These are phyloP conservation scores for Ilex asprella DNA, from an alignment of 257 asterid species.

Conservation along the genomic window DNA sequence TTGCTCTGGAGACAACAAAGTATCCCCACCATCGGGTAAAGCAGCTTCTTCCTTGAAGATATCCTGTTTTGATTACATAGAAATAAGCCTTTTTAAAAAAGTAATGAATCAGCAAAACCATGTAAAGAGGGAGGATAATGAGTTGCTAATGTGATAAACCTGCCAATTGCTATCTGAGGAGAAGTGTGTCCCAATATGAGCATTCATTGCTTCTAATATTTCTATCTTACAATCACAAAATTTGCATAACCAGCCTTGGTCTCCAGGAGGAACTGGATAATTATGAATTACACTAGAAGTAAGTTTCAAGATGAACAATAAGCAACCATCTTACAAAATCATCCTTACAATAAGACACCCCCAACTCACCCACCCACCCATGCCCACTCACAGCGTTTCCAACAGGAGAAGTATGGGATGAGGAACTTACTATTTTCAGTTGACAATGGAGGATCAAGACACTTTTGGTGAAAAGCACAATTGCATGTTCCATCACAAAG, in stretches of 20 bases:
- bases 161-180: constrained; percentile 75
- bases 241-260: constrained; percentile 97
- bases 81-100: background rate
- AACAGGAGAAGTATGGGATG: constrained; percentile 13
- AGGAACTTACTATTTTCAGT: constrained; percentile 73
- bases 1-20: constrained; percentile 44
- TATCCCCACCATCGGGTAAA: constrained; percentile 57
- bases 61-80: constrained; percentile 43
- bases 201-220: constrained; percentile 87
- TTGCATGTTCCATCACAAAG: constrained; percentile 96
- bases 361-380: background rate
- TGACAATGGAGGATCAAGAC: constrained; percentile 85
- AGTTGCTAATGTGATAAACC: constrained; percentile 35
- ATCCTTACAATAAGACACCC: too few relatives aligned
- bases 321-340: background rate
- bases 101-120: background rate
- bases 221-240: constrained; percentile 85
- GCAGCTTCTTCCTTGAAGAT: constrained; percentile 90
- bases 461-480: constrained; percentile 88
- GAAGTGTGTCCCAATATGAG: constrained; percentile 92
- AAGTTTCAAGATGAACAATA: background rate
- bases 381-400: background rate
- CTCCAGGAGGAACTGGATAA: constrained; percentile 83
- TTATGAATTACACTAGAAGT: constrained; percentile 21
- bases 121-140: constrained; percentile 6